Percentiles rank a stretch among this genome's conserved stretches.
These are phyloP conservation scores for Aspergillus flavus DNA, from an alignment of 2,329 filamentous ascomycete species.

Conservation along the genomic window DNA sequence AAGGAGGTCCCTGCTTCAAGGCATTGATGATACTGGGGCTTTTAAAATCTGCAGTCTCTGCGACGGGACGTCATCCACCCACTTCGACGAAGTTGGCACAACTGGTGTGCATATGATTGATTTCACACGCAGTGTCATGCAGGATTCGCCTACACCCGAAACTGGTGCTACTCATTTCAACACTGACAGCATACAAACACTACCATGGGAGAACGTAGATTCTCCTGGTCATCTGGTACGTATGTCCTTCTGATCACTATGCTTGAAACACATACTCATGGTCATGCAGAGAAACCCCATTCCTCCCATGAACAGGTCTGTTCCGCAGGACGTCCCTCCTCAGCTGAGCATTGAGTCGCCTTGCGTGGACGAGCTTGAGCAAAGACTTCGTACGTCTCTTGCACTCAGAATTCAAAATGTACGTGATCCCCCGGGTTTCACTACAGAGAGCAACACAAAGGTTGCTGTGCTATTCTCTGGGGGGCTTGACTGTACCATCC, in stretches of 20 bases:
- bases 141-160: conserved; percentile 4
- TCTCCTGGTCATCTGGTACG: conserved; percentile 28
- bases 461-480: conserved; percentile 90
- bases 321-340: conserved; percentile 34
- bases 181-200: conserved; percentile 25
- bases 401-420: conserved; percentile 66
- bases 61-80: conserved; percentile 50
- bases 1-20: conserved; percentile 73
- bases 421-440: conserved; percentile 55
- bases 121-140: conserved; percentile 40
- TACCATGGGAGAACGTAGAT: conserved; percentile 32
- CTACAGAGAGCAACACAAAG: conserved; percentile 33
- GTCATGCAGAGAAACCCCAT: conserved; percentile 43
- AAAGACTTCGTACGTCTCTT: conserved; percentile 64
- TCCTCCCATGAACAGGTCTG: conserved; percentile 46
- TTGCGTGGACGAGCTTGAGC: conserved; percentile 57
- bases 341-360: conserved; percentile 44
- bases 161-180: conserved; percentile 13
- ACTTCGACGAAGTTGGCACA: conserved; percentile 81
- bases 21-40: conserved; percentile 50
- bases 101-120: conserved; percentile 76
- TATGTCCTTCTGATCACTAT: background rate
- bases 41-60: conserved; percentile 73
- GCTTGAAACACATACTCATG: conserved; percentile 8
- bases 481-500: conserved; percentile 86